Evolutionary conservation across 257 asterid species (phyloP).

Genomic region (Lithospermum erythrorhizon): DNA sequence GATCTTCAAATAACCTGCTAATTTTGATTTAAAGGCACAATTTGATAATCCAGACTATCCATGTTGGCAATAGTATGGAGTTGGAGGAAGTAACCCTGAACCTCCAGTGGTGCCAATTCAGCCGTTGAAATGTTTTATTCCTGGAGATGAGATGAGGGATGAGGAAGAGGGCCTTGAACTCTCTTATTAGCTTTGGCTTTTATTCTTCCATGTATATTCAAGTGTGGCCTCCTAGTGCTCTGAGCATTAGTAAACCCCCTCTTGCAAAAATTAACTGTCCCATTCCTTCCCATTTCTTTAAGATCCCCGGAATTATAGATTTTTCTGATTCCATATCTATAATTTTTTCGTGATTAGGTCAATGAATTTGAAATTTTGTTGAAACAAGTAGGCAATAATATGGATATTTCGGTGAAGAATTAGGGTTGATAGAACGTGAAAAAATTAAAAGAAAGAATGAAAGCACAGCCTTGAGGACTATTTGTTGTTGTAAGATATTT

Average conservation of each 20-base stretch:
- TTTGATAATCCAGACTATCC: background rate
- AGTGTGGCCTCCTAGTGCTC: conserved; percentile 23
- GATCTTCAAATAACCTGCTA: background rate
- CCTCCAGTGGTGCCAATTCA: no score
- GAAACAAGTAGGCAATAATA: no score
- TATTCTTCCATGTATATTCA: conserved; percentile 18
- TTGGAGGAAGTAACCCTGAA: background rate
- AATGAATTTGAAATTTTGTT: background rate
- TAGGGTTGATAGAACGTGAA: background rate
- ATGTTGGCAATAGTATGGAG: background rate
- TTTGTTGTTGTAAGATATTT: background rate
- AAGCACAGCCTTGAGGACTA: background rate
- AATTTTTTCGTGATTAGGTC: background rate
- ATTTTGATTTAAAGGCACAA: no score
- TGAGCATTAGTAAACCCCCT: conserved; percentile 17
- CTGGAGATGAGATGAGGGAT: background rate
- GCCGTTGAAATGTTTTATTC: no score
- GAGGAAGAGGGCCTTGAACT: background rate
- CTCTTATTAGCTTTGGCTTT: conserved; percentile 14
- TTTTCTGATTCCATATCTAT: background rate
- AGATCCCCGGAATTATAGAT: background rate
- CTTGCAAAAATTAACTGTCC: conserved; percentile 19
- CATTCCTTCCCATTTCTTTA: conserved; percentile 8
- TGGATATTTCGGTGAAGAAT: background rate
- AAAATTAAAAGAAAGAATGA: background rate